Base-by-base conservation (phyloP, 1,139 yeast species). In the Yamadazyma songkhlaensis region DNA sequence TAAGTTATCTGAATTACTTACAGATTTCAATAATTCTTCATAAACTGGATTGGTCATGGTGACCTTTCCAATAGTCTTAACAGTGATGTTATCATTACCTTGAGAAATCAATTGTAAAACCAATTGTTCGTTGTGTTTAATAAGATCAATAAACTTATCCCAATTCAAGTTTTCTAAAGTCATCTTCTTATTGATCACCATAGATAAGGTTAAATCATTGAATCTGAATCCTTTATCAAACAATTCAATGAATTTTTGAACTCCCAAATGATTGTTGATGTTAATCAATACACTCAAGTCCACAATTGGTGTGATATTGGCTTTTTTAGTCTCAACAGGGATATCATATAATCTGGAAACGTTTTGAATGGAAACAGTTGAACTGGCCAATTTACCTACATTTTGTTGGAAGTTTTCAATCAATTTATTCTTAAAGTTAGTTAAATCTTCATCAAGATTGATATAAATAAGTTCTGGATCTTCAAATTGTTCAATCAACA, bases 381-480 rank as follows among this genome's bases (percentile, higher is more conserved):
- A 42, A 6, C 32, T 31, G 7, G 48, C 25, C 3, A 48, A 24
- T 9, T 28, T 4, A 8, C 13, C 8, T 25, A 34, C 12, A 31
- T 15, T 14, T 10, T 30, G 3, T 17, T 26, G 40, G 39, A 64
- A 62, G 14, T 51, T 49, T 3, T 32, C 26, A n/a, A 44, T 41
- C 38, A 67, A 48, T 1, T 43, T 35, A 2, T 28, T 26, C 40
- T 59, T 64, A 44, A 60, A 67, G 3, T 46, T 47, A 6, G 35
- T 31, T 29, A 75, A 53, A 12, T 72, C 73, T 2, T 57, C 55
- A 11, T 63, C 61, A 39, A 72, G 56, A 29, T 62, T 67, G 29
- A 71, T 50, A 47, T 74, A 75, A 43, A 69, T 71, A 36, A 71
- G 64, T 34, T 75, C 80, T 22, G 77, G 57, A 45, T 77, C 79